These are phyloP conservation scores for Arthrinium phaeospermum DNA, from an alignment of 2,329 filamentous ascomycete genomes.

Conservation along the genomic window DNA sequence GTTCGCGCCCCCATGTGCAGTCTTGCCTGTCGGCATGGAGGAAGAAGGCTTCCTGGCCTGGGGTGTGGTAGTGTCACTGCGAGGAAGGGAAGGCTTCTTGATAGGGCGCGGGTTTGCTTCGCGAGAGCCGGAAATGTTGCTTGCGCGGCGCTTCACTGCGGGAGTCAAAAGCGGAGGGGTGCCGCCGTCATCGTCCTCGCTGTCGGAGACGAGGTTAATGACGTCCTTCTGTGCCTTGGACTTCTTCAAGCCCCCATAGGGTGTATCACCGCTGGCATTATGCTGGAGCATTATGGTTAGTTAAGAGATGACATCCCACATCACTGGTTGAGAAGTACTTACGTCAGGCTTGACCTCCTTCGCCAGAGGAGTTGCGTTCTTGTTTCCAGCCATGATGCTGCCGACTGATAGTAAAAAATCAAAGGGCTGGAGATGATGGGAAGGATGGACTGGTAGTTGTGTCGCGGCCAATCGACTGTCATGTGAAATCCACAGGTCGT, in stretches of 20 bases:
- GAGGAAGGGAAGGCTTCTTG: not conserved
- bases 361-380: not conserved
- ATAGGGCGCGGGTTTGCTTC: not conserved
- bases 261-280: not conserved
- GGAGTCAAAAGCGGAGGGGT: not conserved
- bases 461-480: not conserved
- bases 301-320: not conserved
- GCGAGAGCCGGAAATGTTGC: not conserved
- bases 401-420: not conserved
- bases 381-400: not conserved
- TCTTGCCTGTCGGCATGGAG: not conserved
- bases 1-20: not conserved
- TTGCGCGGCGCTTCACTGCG: not conserved
- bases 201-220: slow-evolving; percentile 6
- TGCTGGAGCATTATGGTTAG: not conserved
- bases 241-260: not conserved
- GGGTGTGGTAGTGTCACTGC: too few relatives aligned
- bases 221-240: not conserved
- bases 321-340: not conserved
- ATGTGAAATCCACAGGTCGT: not conserved
- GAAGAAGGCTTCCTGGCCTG: not conserved
- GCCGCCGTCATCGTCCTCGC: not conserved
- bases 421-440: not conserved
- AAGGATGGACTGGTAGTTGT: not conserved
- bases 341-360: not conserved